Percentiles rank a stretch among this genome's conserved stretches.
Conservation (phyloP, 2,329 filamentous ascomycete genomes). For the Pseudogymnoascus sp. region DNA sequence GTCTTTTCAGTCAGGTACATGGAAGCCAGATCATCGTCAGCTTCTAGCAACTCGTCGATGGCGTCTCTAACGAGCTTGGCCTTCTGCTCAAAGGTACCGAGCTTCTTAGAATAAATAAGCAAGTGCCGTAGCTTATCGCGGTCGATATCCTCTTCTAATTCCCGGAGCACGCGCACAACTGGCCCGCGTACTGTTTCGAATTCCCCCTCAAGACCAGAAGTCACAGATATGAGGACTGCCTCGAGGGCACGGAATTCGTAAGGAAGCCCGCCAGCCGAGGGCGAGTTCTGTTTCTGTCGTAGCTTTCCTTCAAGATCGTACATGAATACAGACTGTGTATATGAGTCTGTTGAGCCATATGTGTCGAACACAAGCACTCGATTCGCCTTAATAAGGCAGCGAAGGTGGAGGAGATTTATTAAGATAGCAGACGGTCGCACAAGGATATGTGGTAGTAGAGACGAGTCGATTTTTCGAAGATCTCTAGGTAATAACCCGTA, state of each 20-base stretch:
- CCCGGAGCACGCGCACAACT: conserved; percentile 78
- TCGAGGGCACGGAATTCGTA: conserved; percentile 97
- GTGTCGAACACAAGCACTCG: conserved; percentile 93
- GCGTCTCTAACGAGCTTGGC: conserved; percentile 88
- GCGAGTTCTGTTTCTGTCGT: conserved; percentile 62
- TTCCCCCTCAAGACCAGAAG: conserved; percentile 83
- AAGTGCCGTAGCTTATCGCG: conserved; percentile 85
- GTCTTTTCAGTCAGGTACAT: conserved; percentile 95
- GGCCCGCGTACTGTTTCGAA: conserved; percentile 91
- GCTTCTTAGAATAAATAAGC: conserved; percentile 87
- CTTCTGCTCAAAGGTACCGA: conserved; percentile 96
- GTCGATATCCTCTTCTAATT: conserved; percentile 94
- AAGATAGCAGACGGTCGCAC: conserved; percentile 88
- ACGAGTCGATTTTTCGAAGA: conserved; percentile 95
- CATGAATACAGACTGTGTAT: conserved; percentile 94
- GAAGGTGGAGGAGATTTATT: conserved; percentile 91
- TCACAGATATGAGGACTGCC: conserved; percentile 89
- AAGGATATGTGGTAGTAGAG: conserved; percentile 88
- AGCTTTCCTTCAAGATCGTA: conserved; percentile 93
- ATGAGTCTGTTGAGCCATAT: conserved; percentile 88
- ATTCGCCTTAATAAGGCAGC: conserved; percentile 90
- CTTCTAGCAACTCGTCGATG: conserved; percentile 90
- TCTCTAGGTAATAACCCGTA: conserved; percentile 91
- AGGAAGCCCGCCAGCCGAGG: conserved; percentile 59
- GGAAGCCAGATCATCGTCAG: conserved; percentile 84